phyloP scores from a whole-genome alignment of 352 stramenopile genomes.

The Aphanomyces stellatus region DNA sequence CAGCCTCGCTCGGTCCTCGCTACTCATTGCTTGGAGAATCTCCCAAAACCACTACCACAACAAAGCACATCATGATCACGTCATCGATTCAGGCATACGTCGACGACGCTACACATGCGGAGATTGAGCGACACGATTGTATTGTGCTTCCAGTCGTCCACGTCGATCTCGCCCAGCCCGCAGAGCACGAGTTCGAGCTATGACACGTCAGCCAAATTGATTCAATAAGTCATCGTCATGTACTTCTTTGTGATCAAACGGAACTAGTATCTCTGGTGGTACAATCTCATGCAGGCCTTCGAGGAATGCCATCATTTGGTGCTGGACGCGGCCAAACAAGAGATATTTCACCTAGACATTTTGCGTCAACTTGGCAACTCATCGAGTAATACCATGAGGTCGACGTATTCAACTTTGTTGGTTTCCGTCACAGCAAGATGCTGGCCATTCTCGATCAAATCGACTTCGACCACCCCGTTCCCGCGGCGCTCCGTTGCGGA shows the following conservation, averaged over 20 bases:
- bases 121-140: constrained; percentile 49
- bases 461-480: constrained; percentile 51
- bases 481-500: constrained; percentile 47
- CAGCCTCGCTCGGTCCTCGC: constrained; percentile 32
- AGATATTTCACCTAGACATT: constrained; percentile 76
- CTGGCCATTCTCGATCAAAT: constrained; percentile 43
- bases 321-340: constrained; percentile 86
- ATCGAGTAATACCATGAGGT: constrained; percentile 82
- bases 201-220: background rate
- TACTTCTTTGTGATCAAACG: constrained; percentile 98
- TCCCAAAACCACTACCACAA: constrained; percentile 92
- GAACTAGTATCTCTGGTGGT: constrained; percentile 90
- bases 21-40: constrained; percentile 33
- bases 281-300: constrained; percentile 96
- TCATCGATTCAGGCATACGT: background rate
- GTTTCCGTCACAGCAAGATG: constrained; percentile 85
- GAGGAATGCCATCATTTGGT: constrained; percentile 84
- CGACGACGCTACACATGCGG: constrained; percentile 35
- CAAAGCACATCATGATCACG: background rate
- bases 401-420: constrained; percentile 93
- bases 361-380: background rate
- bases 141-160: constrained; percentile 80
- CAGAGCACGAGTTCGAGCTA: constrained; percentile 79
- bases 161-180: constrained; percentile 73
- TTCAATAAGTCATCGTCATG: background rate